Percentiles rank a stretch among this genome's conserved stretches.
phyloP scores from a whole-genome alignment of 1,284 basidiomycete genomes.

The Microbotryum saponariae region DNA sequence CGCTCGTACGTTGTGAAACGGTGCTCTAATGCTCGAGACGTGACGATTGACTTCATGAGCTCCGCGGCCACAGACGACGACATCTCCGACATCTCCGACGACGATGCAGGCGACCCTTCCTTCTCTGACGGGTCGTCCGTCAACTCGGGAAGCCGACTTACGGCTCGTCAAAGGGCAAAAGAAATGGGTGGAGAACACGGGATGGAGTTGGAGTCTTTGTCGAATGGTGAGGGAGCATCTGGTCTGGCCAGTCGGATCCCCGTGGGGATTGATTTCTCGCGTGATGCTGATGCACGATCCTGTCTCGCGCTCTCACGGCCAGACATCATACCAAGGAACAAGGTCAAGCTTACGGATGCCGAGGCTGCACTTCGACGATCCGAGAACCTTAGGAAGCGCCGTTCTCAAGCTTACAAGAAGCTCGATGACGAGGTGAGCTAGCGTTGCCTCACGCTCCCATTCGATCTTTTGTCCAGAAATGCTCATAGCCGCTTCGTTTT shows the following conservation, averaged over 20 bases:
- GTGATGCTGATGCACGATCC: no score
- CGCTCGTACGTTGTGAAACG: no score
- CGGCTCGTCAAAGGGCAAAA: constrained; percentile 28
- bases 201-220: constrained; percentile 23
- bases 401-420: constrained; percentile 28
- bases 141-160: constrained; percentile 1
- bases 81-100: neutral
- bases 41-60: no score
- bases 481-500: neutral
- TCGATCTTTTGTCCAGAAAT: neutral
- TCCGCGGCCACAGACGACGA: neutral
- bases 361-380: constrained; percentile 19
- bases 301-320: neutral
- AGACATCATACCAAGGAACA: constrained; percentile 3
- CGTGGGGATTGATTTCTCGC: no score
- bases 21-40: no score
- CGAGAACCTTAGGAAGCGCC: constrained; percentile 24
- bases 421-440: constrained; percentile 28
- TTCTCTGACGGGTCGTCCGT: neutral
- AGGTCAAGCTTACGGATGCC: constrained; percentile 12
- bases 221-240: constrained; percentile 5
- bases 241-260: no score
- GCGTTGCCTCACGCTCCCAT: neutral
- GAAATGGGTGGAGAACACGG: constrained; percentile 28
- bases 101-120: constrained; percentile 7